Evolutionary conservation across 1,284 basidiomycete genomes (phyloP).

Genomic region (Naganishia sp.): DNA sequence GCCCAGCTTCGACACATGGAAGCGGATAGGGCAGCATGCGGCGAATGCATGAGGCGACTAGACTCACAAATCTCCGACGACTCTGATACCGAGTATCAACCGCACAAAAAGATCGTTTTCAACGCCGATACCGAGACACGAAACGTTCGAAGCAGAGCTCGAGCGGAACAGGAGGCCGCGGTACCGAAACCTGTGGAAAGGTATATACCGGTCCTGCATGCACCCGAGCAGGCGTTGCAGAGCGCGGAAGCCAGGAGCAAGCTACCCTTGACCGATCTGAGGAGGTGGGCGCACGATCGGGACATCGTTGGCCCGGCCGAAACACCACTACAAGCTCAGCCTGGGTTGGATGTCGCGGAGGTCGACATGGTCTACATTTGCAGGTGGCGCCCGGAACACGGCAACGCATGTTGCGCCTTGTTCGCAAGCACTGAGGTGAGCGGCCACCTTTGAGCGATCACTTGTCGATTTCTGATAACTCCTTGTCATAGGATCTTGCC

Average conservation of each 20-base stretch:
- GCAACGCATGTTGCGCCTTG: slow-evolving; percentile 16
- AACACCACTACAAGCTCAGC: not conserved
- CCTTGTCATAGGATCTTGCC: slow-evolving; percentile 8
- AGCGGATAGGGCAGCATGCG: not conserved
- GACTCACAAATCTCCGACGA: not conserved
- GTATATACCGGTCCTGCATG: not conserved
- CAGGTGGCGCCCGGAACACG: slow-evolving; percentile 17
- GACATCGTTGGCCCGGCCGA: not conserved
- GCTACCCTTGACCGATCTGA: slow-evolving; percentile 5
- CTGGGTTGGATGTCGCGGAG: not conserved
- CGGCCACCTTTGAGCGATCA: too few species aligned
- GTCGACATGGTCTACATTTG: slow-evolving; percentile 18
- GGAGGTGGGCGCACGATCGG: slow-evolving; percentile 8
- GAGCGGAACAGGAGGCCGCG: not conserved
- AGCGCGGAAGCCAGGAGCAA: not conserved
- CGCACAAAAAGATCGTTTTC: slow-evolving; percentile 4
- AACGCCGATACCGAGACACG: not conserved
- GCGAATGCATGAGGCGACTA: not conserved
- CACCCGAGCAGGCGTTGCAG: not conserved
- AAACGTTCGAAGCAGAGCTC: not conserved
- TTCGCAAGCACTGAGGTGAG: slow-evolving; percentile 9
- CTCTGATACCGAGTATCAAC: slow-evolving; percentile 13
- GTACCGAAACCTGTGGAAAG: not conserved
- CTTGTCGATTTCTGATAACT: not conserved
- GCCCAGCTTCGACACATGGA: not conserved